Evolutionary conservation across 1,284 basidiomycete species (phyloP).

Genomic region (Leccinum subrobustum): DNA sequence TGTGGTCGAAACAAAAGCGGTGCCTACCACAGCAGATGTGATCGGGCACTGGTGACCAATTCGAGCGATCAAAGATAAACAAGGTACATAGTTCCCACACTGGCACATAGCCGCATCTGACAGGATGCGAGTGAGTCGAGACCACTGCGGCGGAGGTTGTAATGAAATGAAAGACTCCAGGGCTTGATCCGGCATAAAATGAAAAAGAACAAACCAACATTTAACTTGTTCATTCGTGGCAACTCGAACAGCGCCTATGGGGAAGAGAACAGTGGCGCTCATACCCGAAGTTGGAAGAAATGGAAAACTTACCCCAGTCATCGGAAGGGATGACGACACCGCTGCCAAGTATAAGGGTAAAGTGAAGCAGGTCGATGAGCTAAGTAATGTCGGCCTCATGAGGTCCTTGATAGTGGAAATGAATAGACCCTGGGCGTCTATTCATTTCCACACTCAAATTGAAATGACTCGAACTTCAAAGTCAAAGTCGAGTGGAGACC

Average conservation of each 20-base stretch:
- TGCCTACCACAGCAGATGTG: slow-evolving; percentile 26
- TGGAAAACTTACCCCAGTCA: neutral
- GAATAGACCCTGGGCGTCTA: neutral
- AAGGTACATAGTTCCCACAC: slow-evolving; percentile 13
- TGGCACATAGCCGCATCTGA: neutral
- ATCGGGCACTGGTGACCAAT: slow-evolving; percentile 31
- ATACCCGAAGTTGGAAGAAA: neutral
- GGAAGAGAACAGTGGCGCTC: neutral
- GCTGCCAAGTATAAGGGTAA: neutral
- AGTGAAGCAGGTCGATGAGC: neutral
- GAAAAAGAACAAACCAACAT: neutral
- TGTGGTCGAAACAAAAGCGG: slow-evolving; percentile 36
- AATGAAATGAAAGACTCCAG: neutral
- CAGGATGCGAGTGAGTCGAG: neutral
- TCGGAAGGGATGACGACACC: neutral
- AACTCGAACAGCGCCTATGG: neutral
- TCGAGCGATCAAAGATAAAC: slow-evolving; percentile 2
- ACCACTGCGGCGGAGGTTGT: neutral
- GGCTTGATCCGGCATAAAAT: neutral
- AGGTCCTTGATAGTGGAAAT: neutral
- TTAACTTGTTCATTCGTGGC: neutral
- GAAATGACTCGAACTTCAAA: slow-evolving; percentile 1
- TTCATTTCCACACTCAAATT: slow-evolving; percentile 4
- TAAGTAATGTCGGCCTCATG: neutral
- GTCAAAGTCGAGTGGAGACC: slow-evolving; percentile 11